phyloP scores from a whole-genome alignment of 805 yeast genomes.

The Spathaspora hagerdaliae region DNA sequence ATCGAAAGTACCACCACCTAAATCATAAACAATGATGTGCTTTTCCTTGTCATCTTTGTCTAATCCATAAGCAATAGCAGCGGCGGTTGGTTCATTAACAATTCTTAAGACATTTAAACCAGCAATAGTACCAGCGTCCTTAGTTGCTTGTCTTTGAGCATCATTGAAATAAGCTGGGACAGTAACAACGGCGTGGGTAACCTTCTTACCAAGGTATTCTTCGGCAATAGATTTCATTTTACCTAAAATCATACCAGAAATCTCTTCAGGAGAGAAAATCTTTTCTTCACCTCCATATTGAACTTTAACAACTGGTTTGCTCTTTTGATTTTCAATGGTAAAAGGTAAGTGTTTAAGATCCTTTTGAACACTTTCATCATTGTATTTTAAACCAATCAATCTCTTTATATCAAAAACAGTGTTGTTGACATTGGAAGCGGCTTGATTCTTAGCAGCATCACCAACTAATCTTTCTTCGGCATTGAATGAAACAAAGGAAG shows the following conservation, averaged over 20 bases:
- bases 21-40: constrained; percentile 45
- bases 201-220: constrained; percentile 58
- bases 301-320: constrained; percentile 79
- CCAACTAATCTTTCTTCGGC: constrained; percentile 91
- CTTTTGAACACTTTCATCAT: constrained; percentile 71
- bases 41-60: constrained; percentile 57
- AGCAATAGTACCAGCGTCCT: constrained; percentile 95
- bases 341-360: constrained; percentile 69
- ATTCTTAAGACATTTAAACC: constrained; percentile 93
- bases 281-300: constrained; percentile 82
- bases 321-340: constrained; percentile 66
- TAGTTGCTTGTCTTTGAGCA: constrained; percentile 97
- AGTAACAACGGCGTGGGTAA: constrained; percentile 87
- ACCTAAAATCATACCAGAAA: constrained; percentile 85
- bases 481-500: constrained; percentile 93
- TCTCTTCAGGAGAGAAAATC: constrained; percentile 90
- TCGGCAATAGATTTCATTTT: constrained; percentile 93
- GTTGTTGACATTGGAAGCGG: constrained; percentile 87
- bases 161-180: constrained; percentile 98
- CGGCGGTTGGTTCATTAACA: constrained; percentile 89
- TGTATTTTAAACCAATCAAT: constrained; percentile 85
- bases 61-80: constrained; percentile 63
- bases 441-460: constrained; percentile 97
- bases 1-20: constrained; percentile 63
- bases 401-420: constrained; percentile 92